These are phyloP conservation scores for Macrophomina phaseolina DNA, from an alignment of 2,329 filamentous ascomycete species.

Conservation along the genomic window DNA sequence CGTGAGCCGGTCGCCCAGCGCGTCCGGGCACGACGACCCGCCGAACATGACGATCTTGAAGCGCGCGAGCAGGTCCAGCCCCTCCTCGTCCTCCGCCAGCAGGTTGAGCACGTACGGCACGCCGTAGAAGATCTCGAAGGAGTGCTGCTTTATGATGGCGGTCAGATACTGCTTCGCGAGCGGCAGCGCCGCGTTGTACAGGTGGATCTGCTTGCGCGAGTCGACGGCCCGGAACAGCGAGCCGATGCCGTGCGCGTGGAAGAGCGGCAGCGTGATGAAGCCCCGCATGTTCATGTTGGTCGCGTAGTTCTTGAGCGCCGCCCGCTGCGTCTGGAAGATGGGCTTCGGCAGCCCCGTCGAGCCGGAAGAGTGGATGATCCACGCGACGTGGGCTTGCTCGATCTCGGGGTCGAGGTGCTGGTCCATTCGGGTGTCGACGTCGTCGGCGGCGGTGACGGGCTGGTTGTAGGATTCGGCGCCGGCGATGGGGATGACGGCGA, in stretches of 20 bases:
- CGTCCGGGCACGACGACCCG: slow-evolving; percentile 64
- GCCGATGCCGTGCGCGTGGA: slow-evolving; percentile 23
- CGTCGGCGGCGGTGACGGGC: slow-evolving; percentile 28
- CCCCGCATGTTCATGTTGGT: slow-evolving; percentile 19
- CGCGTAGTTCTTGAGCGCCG: slow-evolving; percentile 26
- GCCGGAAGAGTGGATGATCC: slow-evolving; percentile 59
- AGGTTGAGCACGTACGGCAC: slow-evolving; percentile 72
- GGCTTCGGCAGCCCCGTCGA: slow-evolving; percentile 69
- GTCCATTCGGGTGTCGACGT: slow-evolving; percentile 35
- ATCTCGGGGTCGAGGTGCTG: slow-evolving; percentile 38
- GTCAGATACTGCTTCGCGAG: slow-evolving; percentile 36
- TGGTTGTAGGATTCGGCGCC: slow-evolving; percentile 1
- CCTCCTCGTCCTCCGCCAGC: slow-evolving; percentile 63
- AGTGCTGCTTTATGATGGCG: slow-evolving; percentile 31
- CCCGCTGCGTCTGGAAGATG: slow-evolving; percentile 61
- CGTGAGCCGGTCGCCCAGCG: slow-evolving; percentile 61
- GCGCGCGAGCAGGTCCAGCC: slow-evolving; percentile 54
- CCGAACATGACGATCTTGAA: slow-evolving; percentile 63
- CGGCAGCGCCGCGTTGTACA: slow-evolving; percentile 22
- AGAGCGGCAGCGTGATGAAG: slow-evolving; percentile 25
- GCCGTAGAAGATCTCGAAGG: slow-evolving; percentile 62
- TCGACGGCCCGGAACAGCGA: slow-evolving; percentile 23
- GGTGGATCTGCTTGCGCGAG: slow-evolving; percentile 16
- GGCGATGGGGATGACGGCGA: slow-evolving; percentile 39
- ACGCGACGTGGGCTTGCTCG: slow-evolving; percentile 37